Evolutionary conservation across 345 rosid genomes (phyloP), one percentile per base, ranked within the genome.

Genomic region (Bretschneidera sinensis): DNA sequence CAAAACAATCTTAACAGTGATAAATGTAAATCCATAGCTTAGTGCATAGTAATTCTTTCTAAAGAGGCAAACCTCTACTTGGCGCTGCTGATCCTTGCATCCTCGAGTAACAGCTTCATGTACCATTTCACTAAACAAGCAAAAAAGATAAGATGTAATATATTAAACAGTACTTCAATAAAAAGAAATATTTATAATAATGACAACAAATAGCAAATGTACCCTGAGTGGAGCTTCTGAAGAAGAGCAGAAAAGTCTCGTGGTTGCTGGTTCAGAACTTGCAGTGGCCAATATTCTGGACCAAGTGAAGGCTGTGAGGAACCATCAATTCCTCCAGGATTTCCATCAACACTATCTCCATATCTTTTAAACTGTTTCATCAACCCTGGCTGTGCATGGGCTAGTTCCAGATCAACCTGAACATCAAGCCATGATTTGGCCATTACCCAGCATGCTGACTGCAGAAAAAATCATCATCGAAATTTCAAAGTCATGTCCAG

Each of bases 361-460:
- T 73, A 78, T 64, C 74, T 81, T 77, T 80, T 84, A 57, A 87
- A 77, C 69, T 71, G 84, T 56, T 82, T 87, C 68, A 78, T 63
- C 74, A 82, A 80, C 53, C 89, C 92, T 57, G 85, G 91, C 69
- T 79, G 81, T 65, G 77, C 76, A 52, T 73, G 78, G 65, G 95
- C 85, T 55, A 94, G 72, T 73, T 90, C 97, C 63, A 86, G 60
- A 79, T 90, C 99, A 76, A 94, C 92, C 77, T 81, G 99, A 71
- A 85, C 79, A 76, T 86, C 97, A 81, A 94, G 97, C 99, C 99
- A 90, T 34, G 97, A 94, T 70, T 85, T 94, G 63, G 96, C 91
- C 87, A 94, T 83, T 8, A 91, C 97, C 99, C 99, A 94, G 82
- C 96, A 94, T 21, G 97, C 99, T 75, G 99, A 78, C 96, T 94